Percentiles rank a stretch among this genome's conserved stretches.
phyloP scores from a whole-genome alignment of 495 filamentous ascomycete species.

The Melanomma pulvis-pyrius region DNA sequence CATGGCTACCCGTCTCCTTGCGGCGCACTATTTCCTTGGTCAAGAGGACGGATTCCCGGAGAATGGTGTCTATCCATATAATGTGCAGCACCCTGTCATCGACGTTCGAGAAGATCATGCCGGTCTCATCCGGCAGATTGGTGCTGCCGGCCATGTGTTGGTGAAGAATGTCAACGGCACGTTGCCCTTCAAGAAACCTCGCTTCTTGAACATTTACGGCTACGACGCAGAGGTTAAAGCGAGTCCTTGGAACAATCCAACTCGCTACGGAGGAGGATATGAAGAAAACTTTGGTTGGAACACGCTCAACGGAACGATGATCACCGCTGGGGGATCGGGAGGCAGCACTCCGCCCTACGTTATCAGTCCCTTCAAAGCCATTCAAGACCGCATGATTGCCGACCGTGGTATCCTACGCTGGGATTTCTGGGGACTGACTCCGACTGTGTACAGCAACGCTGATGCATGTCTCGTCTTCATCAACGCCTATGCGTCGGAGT shows the following conservation, averaged over 20 bases:
- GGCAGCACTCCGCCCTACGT: constrained; percentile 22
- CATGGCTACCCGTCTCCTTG: constrained; percentile 41
- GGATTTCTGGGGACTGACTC: constrained; percentile 41
- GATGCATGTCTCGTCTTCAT: constrained; percentile 59
- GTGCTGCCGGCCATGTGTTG: constrained; percentile 59
- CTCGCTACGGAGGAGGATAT: constrained; percentile 47
- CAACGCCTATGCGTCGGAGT: constrained; percentile 59
- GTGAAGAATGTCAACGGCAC: constrained; percentile 63
- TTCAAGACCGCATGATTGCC: constrained; percentile 8
- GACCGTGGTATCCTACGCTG: constrained; percentile 47
- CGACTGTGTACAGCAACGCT: constrained; percentile 25
- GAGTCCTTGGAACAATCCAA: constrained; percentile 48
- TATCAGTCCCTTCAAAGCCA: not conserved
- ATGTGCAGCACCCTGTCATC: constrained; percentile 12
- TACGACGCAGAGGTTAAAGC: constrained; percentile 54
- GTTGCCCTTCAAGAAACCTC: constrained; percentile 56
- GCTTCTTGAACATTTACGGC: constrained; percentile 61
- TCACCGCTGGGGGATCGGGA: constrained; percentile 36
- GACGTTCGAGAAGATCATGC: constrained; percentile 57
- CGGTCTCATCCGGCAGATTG: constrained; percentile 56
- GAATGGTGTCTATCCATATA: not conserved
- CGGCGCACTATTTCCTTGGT: constrained; percentile 37
- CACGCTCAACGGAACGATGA: constrained; percentile 30
- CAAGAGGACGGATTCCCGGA: constrained; percentile 34
- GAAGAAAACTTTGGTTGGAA: not conserved